Percentiles rank a stretch among this genome's conserved stretches.
These are phyloP conservation scores for Calonectria henricotiae DNA, from an alignment of 2,329 filamentous ascomycete genomes.

Conservation along the genomic window DNA sequence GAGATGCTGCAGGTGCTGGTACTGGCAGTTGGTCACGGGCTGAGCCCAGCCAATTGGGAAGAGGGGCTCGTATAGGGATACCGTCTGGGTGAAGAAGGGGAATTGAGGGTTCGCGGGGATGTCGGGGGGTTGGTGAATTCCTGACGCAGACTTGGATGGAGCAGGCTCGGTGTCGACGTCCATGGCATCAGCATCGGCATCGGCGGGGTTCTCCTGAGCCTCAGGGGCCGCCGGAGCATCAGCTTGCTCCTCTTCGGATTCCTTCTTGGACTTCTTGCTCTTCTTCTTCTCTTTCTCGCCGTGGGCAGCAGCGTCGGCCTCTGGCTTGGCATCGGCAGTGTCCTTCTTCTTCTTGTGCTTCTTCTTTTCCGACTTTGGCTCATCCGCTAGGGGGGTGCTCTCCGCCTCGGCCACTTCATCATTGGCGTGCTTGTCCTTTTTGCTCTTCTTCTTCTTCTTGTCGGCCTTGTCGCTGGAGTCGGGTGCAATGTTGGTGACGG, in stretches of 20 bases:
- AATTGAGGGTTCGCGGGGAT: constrained; percentile 66
- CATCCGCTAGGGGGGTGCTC: constrained; percentile 29
- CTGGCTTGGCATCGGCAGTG: constrained; percentile 38
- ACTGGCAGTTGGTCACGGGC: constrained; percentile 80
- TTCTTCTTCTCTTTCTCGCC: constrained; percentile 55
- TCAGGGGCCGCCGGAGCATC: constrained; percentile 28
- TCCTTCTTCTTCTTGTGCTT: constrained; percentile 57
- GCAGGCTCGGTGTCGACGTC: constrained; percentile 58
- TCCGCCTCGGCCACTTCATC: constrained; percentile 35
- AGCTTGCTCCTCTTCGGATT: constrained; percentile 50
- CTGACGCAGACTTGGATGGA: constrained; percentile 51
- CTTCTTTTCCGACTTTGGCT: constrained; percentile 48
- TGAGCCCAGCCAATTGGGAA: constrained; percentile 80
- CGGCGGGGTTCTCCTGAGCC: constrained; percentile 41
- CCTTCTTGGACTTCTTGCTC: constrained; percentile 55
- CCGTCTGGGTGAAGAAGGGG: constrained; percentile 84
- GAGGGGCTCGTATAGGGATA: constrained; percentile 85
- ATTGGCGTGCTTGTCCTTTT: constrained; percentile 51
- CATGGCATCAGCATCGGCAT: constrained; percentile 59
- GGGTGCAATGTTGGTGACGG: constrained; percentile 43
- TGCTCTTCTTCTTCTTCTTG: constrained; percentile 56
- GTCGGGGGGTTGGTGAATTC: constrained; percentile 59
- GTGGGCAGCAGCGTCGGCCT: constrained; percentile 34
- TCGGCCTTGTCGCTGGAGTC: constrained; percentile 55
- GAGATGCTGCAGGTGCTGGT: constrained; percentile 83